phyloP scores from a whole-genome alignment of 2,329 filamentous ascomycete genomes.

The Colletotrichum gloeosporioides region DNA sequence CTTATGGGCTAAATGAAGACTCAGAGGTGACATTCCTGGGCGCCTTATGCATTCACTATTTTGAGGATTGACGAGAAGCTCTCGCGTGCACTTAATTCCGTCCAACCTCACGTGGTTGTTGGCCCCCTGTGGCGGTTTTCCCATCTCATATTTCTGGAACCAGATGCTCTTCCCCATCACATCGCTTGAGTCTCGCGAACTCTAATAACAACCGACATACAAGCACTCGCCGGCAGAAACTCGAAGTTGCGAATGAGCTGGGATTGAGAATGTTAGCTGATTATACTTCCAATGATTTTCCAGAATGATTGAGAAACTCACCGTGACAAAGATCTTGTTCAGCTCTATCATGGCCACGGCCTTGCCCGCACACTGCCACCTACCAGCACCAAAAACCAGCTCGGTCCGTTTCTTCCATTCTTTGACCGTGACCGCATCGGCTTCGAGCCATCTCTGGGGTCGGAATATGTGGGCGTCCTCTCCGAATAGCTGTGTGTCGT shows the following conservation, averaged over 20 bases:
- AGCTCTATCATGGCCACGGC: slow-evolving; percentile 49
- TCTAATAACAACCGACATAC: neutral
- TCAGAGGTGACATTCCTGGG: neutral
- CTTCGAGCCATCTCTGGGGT: slow-evolving; percentile 53
- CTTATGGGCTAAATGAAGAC: neutral
- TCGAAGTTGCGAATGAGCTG: neutral
- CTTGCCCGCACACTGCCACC: slow-evolving; percentile 49
- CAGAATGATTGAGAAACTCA: slow-evolving; percentile 25
- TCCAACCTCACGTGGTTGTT: neutral
- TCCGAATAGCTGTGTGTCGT: slow-evolving; percentile 47
- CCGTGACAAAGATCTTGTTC: slow-evolving; percentile 48
- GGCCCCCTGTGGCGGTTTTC: too few relatives aligned
- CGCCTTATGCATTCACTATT: too few relatives aligned
- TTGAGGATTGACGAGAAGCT: neutral
- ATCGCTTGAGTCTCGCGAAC: too few relatives aligned
- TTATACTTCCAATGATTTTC: neutral
- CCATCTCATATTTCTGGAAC: too few relatives aligned
- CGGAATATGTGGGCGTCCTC: slow-evolving; percentile 47
- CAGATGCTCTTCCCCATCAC: too few relatives aligned
- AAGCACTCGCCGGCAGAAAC: neutral
- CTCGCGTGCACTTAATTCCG: neutral
- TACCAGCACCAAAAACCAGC: slow-evolving; percentile 47
- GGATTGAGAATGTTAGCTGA: rapidly evolving
- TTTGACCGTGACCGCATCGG: slow-evolving; percentile 31
- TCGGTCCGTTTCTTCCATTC: slow-evolving; percentile 40